Conservation (phyloP, 371 early-diverging fungal species). For the Circinella minor region DNA sequence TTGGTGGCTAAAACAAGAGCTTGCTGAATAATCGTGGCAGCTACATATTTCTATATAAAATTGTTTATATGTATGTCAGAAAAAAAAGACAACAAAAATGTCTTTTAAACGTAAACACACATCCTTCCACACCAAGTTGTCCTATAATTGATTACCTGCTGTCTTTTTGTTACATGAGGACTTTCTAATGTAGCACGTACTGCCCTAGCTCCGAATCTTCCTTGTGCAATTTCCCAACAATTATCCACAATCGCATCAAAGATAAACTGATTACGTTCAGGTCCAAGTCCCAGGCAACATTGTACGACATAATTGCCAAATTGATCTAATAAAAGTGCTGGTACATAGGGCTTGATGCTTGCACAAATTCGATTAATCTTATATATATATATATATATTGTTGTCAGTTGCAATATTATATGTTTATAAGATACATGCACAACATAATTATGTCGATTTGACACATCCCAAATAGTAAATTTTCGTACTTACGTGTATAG, state of each 20-base stretch:
- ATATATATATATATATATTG: background rate
- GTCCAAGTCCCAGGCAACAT: conserved; percentile 76
- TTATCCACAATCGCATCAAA: conserved; percentile 79
- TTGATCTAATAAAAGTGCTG: conserved; percentile 83
- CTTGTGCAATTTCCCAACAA: conserved; percentile 75
- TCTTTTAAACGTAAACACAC: too few relatives aligned
- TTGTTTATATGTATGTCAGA: too few relatives aligned
- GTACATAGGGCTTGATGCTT: conserved; percentile 65
- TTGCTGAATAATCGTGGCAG: conserved; percentile 85
- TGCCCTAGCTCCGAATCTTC: conserved; percentile 83
- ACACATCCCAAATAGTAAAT: background rate
- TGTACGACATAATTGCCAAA: conserved; percentile 92
- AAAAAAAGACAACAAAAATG: too few relatives aligned
- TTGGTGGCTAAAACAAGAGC: conserved; percentile 83
- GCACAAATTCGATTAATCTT: conserved; percentile 31
- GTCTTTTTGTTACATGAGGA: conserved; percentile 56
- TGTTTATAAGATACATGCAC: too few relatives aligned
- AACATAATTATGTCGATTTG: too few relatives aligned
- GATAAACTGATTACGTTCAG: conserved; percentile 73
- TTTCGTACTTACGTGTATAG: conserved; percentile 54
- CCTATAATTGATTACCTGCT: conserved; percentile 30
- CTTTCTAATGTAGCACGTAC: conserved; percentile 83
- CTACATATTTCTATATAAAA: conserved; percentile 75
- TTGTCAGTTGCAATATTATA: background rate
- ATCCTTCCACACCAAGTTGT: background rate